These are phyloP conservation scores for Prunus mongolica DNA, from an alignment of 306 rosid species.

Conservation along the genomic window DNA sequence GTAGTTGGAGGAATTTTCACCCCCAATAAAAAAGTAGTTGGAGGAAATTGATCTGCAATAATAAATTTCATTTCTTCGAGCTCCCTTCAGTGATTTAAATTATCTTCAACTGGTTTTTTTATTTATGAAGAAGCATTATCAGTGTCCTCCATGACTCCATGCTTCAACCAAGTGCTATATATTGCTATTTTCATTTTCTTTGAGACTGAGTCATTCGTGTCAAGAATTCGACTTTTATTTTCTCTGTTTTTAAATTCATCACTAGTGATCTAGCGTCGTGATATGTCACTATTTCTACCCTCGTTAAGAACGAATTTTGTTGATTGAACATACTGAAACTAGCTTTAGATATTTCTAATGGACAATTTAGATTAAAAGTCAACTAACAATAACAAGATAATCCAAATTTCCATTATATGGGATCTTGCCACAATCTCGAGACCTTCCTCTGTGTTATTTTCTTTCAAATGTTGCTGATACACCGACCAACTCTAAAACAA, in stretches of 20 bases:
- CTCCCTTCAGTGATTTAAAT: slow-evolving; percentile 2
- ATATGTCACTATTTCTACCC: no score
- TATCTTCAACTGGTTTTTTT: neutral
- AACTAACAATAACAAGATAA: no score
- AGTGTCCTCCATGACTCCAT: neutral
- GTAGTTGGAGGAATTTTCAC: neutral
- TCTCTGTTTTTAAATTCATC: no score
- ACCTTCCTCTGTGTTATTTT: neutral
- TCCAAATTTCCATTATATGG: neutral
- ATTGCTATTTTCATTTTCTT: neutral
- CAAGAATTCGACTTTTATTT: neutral
- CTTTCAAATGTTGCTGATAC: neutral
- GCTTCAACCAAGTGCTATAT: neutral
- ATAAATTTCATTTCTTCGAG: slow-evolving; percentile 17
- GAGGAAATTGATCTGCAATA: slow-evolving; percentile 5
- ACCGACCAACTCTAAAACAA: slow-evolving; percentile 11
- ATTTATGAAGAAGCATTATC: neutral
- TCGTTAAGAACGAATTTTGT: neutral
- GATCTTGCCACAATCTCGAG: no score
- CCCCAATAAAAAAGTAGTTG: neutral
- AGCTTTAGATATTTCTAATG: neutral
- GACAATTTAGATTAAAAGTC: neutral
- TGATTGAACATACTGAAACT: neutral
- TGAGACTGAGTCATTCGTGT: no score
- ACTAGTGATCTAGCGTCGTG: neutral